Evolutionary conservation across 164 flowering plant species (phyloP).

Genomic region (Cinnamomum chago): DNA sequence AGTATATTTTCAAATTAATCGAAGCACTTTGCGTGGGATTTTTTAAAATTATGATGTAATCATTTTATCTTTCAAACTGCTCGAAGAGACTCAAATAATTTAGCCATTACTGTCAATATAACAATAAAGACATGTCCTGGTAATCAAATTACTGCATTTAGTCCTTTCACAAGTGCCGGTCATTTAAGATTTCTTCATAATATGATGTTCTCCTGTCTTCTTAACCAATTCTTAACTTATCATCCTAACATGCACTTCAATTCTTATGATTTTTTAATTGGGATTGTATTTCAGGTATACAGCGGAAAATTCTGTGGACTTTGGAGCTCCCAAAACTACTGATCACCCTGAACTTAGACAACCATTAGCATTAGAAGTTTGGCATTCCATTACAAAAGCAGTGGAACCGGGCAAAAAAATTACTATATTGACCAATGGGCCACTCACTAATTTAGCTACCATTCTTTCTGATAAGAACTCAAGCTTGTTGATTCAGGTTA

Average conservation of each 20-base stretch:
- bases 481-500: conserved; percentile 53
- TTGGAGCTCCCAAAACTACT: conserved; percentile 82
- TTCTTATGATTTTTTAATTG: neutral
- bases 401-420: conserved; percentile 52
- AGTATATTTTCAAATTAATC: too few relatives aligned
- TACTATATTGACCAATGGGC: conserved; percentile 78
- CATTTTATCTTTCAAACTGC: too few relatives aligned
- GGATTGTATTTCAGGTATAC: conserved; percentile 52
- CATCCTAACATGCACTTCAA: neutral
- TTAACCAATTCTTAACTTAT: neutral
- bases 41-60: too few relatives aligned
- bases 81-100: too few relatives aligned
- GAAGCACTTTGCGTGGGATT: too few relatives aligned
- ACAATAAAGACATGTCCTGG: too few relatives aligned
- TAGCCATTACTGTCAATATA: too few relatives aligned
- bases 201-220: neutral
- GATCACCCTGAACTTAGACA: conserved; percentile 89
- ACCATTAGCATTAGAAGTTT: conserved; percentile 70
- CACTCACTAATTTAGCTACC: conserved; percentile 75
- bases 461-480: conserved; percentile 33
- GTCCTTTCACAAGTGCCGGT: neutral
- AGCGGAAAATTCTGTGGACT: conserved; percentile 67
- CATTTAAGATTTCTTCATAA: neutral
- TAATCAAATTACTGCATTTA: too few relatives aligned
- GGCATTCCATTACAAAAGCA: conserved; percentile 45